phyloP scores from a whole-genome alignment of 331 rosid species.

The Prunus yedoensis region DNA sequence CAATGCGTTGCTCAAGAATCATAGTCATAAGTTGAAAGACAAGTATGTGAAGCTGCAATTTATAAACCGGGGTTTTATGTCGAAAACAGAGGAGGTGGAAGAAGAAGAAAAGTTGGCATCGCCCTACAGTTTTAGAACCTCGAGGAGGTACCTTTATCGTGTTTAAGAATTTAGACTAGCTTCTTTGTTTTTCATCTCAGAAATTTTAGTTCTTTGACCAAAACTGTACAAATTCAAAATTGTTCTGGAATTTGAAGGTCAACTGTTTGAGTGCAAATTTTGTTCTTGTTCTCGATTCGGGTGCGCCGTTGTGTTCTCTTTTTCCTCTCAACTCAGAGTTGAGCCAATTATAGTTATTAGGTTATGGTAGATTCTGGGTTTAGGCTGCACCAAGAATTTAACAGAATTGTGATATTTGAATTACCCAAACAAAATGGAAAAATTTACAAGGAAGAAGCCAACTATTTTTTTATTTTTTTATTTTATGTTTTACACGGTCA shows the following conservation, averaged over 20 bases:
- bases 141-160: slow-evolving; percentile 7
- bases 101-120: neutral
- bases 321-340: no score
- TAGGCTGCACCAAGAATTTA: neutral
- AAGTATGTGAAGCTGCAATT: neutral
- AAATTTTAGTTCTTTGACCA: neutral
- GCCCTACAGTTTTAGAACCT: neutral
- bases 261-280: neutral
- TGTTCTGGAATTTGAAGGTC: neutral
- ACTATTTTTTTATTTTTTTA: neutral
- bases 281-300: neutral
- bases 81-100: neutral
- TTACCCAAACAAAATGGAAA: neutral
- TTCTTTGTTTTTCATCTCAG: neutral
- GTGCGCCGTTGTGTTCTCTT: neutral
- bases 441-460: neutral
- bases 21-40: neutral
- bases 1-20: neutral
- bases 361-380: no score
- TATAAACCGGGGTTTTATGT: neutral
- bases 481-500: neutral
- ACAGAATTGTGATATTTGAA: neutral
- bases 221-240: neutral
- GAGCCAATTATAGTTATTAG: no score
- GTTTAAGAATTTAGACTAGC: neutral